Evolutionary conservation across 1,139 yeast genomes (phyloP), one percentile per base, ranked within the genome.

Genomic region (Debaryomyces coudertii): DNA sequence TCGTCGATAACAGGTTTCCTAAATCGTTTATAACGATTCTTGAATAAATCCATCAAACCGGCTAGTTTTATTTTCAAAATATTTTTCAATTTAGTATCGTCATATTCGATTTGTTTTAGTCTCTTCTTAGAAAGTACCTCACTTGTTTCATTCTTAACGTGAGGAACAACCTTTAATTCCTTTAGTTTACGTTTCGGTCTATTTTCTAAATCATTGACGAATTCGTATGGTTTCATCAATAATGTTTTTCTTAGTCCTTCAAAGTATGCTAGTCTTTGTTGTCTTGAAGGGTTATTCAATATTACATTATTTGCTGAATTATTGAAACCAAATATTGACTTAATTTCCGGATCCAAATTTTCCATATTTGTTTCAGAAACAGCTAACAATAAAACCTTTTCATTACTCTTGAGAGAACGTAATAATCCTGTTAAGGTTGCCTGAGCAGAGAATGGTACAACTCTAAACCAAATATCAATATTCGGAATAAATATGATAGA

Each of bases 1-100:
- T 90, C 97, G 49, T 92, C 98, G 50, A 93, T 81, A 0, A 88
- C 77, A 0, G 99, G 98, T 59, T 92, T 93, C 57, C 83, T 86
- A 71, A 93, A 95, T 48, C 96, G 76, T 59, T 90, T 90, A 63
- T 93, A 93, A 42, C 98, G 77, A 47, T 74, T 83, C 57, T 92
- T 90, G 68, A 93, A 86, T 33, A 89, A 71, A 53, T 93, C 98
- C 95, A 93, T 88, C 39, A 95, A 69, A 1, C 90, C 90, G 8
- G 96, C 87, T 25, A 93, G 73, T 62, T 87, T 90, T 48, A 93
- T 83, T 63, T 93, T 95, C 51, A 93, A 71, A 8, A 87, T 76
- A 61, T 93, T 92, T 62, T 90, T 90, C 52, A 90, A 69, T 59
- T 87, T 85, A 71, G 90, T 85, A 62, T 93, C 98, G 46, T 79